phyloP scores from a whole-genome alignment of 2,329 filamentous ascomycete genomes.

The Aspergillus udagawae region DNA sequence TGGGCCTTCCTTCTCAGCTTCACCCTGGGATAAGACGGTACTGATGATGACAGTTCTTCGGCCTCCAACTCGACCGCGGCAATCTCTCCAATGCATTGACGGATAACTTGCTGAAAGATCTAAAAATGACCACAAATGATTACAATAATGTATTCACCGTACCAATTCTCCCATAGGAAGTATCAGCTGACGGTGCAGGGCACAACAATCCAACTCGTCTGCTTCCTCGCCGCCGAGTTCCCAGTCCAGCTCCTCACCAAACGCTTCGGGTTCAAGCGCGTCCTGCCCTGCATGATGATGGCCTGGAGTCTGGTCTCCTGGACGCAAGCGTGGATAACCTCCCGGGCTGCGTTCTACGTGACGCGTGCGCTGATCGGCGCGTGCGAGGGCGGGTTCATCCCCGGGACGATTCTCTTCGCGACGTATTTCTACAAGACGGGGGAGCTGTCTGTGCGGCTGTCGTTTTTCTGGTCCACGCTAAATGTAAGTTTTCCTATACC shows the following conservation, averaged over 20 bases:
- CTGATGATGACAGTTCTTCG: constrained; percentile 25
- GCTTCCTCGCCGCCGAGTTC: constrained; percentile 36
- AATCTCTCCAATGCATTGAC: constrained; percentile 34
- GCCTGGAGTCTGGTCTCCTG: constrained; percentile 43
- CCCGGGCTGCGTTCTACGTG: constrained; percentile 33
- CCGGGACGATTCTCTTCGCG: constrained; percentile 39
- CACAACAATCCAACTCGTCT: constrained; percentile 20
- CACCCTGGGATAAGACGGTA: neutral
- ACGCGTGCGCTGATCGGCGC: constrained; percentile 40
- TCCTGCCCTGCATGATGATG: constrained; percentile 45
- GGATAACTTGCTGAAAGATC: constrained; percentile 36
- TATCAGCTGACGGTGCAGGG: constrained; percentile 9
- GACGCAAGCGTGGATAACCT: constrained; percentile 32
- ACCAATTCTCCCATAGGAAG: neutral
- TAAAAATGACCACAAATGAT: constrained; percentile 32
- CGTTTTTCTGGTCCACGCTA: constrained; percentile 42
- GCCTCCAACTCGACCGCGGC: constrained; percentile 30
- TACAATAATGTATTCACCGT: constrained; percentile 31
- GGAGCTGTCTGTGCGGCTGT: constrained; percentile 40
- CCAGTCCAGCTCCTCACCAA: constrained; percentile 47
- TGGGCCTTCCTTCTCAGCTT: too few relatives aligned
- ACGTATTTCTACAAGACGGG: constrained; percentile 41
- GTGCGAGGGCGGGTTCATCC: constrained; percentile 34
- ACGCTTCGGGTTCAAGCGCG: constrained; percentile 43
- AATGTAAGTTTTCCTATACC: constrained; percentile 15